Evolutionary conservation across 192 early-diverging fungal species (phyloP), one percentile per base, ranked within the genome.

Genomic region (Backusella macrospora): DNA sequence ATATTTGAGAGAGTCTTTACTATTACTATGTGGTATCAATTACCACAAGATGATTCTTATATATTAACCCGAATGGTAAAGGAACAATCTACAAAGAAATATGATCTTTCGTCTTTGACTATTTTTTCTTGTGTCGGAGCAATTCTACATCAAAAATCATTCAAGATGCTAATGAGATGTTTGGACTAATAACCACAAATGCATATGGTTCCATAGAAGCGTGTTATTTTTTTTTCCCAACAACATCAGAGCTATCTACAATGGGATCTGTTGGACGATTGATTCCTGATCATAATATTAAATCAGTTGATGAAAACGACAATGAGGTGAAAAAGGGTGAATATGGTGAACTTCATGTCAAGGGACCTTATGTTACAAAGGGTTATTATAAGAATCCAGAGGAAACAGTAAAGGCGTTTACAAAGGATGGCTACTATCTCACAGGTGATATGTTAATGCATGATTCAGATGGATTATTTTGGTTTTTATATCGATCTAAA

Each of bases 401-500:
- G 43, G 81, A 75, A 0, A 85, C 84, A 16, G 80, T 74, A 48
- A 29, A 71, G 3, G 79, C 81, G 6, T 73, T 85, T 12, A 76
- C 79, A 76, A 23, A 75, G 0, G 92, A 93, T 68, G 84, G 84
- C 1, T 85, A 76, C 68, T 78, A 81, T 62, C 84, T 81, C 65
- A 83, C 81, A 4, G 84, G 81, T 13, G 92, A 93, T 65, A 74
- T 93, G 62, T 88, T 81, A n/a, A 71, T 78, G 0, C 5, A 46
- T 34, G 84, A 82, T 12, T 84, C 90, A 45, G 64, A 87, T 9
- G 88, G 87, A 42, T 73, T 86, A 62, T 88, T 90, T 73, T 91
- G 81, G 52, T 83, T 95, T 63, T 92, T 91, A 2, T 93, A 92
- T 2, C 88, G 93, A 39, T 92, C 92, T 77, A 94, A 96, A 84